These are phyloP conservation scores for Ensete glaucum DNA, from an alignment of 176 grass and related monocot genomes.

Conservation along the genomic window DNA sequence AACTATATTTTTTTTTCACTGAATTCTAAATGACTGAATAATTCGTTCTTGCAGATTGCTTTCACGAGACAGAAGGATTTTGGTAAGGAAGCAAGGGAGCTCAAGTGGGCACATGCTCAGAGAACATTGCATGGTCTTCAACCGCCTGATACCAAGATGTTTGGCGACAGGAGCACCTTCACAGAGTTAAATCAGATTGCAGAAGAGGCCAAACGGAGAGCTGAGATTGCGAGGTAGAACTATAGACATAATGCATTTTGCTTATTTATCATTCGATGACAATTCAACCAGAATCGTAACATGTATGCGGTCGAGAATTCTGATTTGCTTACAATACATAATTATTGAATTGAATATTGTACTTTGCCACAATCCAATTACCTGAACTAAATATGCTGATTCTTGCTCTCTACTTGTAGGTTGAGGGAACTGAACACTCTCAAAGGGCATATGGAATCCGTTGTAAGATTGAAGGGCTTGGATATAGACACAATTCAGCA, in stretches of 20 bases:
- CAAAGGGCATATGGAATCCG: constrained; percentile 64
- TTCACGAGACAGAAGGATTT: constrained; percentile 92
- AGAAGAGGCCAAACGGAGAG: constrained; percentile 66
- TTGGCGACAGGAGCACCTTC: constrained; percentile 36
- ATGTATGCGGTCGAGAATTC: too few relatives aligned
- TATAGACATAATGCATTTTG: neutral
- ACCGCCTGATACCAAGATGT: constrained; percentile 32
- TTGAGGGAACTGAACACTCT: constrained; percentile 54
- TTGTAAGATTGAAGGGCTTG: constrained; percentile 60
- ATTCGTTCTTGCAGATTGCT: constrained; percentile 37
- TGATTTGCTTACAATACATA: too few relatives aligned
- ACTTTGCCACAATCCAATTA: too few relatives aligned
- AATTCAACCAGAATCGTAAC: too few relatives aligned
- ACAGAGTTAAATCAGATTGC: constrained; percentile 68
- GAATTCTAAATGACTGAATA: neutral
- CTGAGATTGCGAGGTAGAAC: constrained; percentile 62
- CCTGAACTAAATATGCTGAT: neutral
- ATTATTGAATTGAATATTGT: neutral
- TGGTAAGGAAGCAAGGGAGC: constrained; percentile 59
- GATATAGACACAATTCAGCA: constrained; percentile 67
- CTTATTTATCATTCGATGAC: too few relatives aligned
- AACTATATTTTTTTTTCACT: neutral
- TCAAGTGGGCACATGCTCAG: constrained; percentile 74
- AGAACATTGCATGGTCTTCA: constrained; percentile 76
- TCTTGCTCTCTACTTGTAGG: constrained; percentile 26